Evolutionary conservation across 805 yeast genomes (phyloP).

Genomic region (Ogataea polymorpha): DNA sequence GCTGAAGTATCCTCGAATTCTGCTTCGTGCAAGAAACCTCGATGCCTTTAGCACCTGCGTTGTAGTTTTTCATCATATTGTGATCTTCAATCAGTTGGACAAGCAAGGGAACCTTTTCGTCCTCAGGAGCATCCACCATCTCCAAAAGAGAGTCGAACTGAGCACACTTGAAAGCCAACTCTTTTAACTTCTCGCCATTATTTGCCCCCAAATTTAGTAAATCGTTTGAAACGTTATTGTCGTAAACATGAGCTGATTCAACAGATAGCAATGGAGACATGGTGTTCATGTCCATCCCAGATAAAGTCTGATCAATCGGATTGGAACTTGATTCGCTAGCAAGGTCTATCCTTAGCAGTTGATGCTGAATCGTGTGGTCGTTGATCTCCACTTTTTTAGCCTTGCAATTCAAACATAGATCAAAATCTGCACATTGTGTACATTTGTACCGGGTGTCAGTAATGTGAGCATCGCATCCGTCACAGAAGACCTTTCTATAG

Average conservation of each 20-base stretch:
- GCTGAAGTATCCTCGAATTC: constrained; percentile 4
- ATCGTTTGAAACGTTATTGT: too few relatives aligned
- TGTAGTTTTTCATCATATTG: constrained; percentile 5
- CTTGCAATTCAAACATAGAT: constrained; percentile 47
- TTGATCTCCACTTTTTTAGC: constrained; percentile 12
- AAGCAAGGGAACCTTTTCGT: constrained; percentile 12
- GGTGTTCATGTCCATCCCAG: constrained; percentile 6
- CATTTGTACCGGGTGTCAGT: constrained; percentile 50
- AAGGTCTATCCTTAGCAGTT: constrained; percentile 26
- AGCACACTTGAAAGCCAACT: constrained; percentile 8
- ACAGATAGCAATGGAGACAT: not conserved
- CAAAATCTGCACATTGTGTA: constrained; percentile 50
- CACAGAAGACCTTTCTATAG: constrained; percentile 24
- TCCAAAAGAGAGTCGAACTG: constrained; percentile 16
- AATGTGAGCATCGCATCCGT: constrained; percentile 28
- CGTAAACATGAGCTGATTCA: too few relatives aligned
- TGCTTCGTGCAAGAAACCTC: constrained; percentile 4
- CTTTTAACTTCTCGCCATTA: not conserved
- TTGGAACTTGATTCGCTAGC: constrained; percentile 6
- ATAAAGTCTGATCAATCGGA: too few relatives aligned
- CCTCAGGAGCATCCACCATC: constrained; percentile 9
- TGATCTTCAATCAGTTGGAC: constrained; percentile 15
- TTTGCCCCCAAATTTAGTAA: not conserved
- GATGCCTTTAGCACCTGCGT: not conserved
- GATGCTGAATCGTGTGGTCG: constrained; percentile 25